These are phyloP conservation scores for Boletus rubroflammeus DNA, from an alignment of 768 basidiomycete species.

Conservation along the genomic window DNA sequence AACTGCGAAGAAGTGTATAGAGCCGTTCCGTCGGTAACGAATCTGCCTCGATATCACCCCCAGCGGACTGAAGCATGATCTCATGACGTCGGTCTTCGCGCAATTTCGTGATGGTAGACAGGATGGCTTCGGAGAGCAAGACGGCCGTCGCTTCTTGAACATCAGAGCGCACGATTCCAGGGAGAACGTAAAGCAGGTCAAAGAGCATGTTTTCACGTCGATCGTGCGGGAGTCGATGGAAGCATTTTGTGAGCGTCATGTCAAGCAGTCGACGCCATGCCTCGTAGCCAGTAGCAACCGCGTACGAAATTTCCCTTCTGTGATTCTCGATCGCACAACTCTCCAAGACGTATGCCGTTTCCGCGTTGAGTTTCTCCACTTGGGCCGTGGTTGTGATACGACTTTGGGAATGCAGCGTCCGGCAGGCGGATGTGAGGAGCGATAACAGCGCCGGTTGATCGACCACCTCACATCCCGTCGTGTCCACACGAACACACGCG, in stretches of 20 bases:
- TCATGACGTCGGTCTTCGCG: constrained; percentile 78
- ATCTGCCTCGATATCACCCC: constrained; percentile 59
- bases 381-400: constrained; percentile 59
- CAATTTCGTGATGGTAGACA: constrained; percentile 85
- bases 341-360: constrained; percentile 74
- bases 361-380: constrained; percentile 60
- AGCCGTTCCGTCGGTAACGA: constrained; percentile 79
- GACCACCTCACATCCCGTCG: constrained; percentile 77
- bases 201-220: constrained; percentile 86
- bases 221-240: constrained; percentile 76
- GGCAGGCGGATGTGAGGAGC: constrained; percentile 59
- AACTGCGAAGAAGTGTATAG: constrained; percentile 64
- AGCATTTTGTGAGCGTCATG: constrained; percentile 82
- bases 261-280: constrained; percentile 86
- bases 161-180: constrained; percentile 63
- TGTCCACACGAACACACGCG: constrained; percentile 63
- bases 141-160: constrained; percentile 71
- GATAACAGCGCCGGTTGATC: constrained; percentile 70
- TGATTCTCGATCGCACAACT: constrained; percentile 88
- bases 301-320: constrained; percentile 72
- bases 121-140: constrained; percentile 76
- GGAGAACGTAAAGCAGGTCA: constrained; percentile 82
- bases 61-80: constrained; percentile 59
- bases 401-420: constrained; percentile 64
- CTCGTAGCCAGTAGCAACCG: constrained; percentile 67